These are phyloP conservation scores for Salix suchowensis DNA, from an alignment of 345 rosid species.

Conservation along the genomic window DNA sequence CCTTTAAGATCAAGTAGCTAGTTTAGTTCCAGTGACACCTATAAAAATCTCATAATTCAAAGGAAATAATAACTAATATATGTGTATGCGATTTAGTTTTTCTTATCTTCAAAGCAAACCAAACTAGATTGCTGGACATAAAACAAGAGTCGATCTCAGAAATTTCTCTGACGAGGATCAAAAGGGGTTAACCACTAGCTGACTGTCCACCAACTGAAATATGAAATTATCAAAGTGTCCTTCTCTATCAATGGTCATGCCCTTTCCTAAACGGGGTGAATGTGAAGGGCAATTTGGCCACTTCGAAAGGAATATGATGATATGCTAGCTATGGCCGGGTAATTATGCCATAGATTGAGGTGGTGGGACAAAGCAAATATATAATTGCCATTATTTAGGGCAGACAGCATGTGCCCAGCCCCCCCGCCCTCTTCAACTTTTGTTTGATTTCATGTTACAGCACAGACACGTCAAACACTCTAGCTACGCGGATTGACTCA, in stretches of 20 bases:
- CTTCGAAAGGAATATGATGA: neutral
- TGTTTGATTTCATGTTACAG: neutral
- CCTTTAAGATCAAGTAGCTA: neutral
- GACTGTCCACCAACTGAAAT: neutral
- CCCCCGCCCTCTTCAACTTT: neutral
- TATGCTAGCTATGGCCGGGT: slow-evolving; percentile 8
- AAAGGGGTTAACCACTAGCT: neutral
- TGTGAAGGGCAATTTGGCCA: neutral
- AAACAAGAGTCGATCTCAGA: neutral
- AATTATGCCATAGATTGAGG: slow-evolving; percentile 45
- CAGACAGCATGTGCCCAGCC: slow-evolving; percentile 16
- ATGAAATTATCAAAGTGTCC: neutral
- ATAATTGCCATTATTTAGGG: slow-evolving; percentile 12
- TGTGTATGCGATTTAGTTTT: neutral
- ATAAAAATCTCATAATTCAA: neutral
- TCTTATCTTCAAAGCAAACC: slow-evolving; percentile 8
- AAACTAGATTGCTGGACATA: neutral
- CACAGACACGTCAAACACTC: neutral
- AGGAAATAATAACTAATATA: neutral
- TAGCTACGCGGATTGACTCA: neutral
- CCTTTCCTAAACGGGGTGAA: neutral
- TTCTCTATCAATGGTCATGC: neutral
- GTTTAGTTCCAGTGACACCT: neutral
- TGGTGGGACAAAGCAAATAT: slow-evolving; percentile 18
- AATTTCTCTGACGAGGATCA: neutral